phyloP scores from a whole-genome alignment of 1,139 yeast genomes.

The Taiozyma sp. region DNA sequence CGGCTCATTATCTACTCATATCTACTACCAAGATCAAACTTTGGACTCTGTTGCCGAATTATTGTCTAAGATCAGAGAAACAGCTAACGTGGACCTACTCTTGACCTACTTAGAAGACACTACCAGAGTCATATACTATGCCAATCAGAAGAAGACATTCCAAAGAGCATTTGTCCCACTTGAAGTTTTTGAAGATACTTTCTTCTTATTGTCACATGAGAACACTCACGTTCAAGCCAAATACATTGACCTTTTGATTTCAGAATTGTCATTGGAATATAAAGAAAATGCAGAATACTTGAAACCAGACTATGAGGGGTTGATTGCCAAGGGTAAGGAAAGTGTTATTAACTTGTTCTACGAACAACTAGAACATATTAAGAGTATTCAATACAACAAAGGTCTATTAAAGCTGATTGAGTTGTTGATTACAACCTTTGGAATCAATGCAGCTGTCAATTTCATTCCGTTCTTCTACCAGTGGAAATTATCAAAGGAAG shows the following conservation, averaged over 20 bases:
- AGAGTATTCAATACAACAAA: constrained; percentile 25
- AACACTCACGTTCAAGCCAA: constrained; percentile 12
- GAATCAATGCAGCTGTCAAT: constrained; percentile 43
- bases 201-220: constrained; percentile 11
- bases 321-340: constrained; percentile 23
- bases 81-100: constrained; percentile 3
- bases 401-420: constrained; percentile 29
- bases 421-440: constrained; percentile 33
- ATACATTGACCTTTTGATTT: constrained; percentile 15
- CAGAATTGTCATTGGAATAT: constrained; percentile 21
- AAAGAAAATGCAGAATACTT: constrained; percentile 14
- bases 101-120: constrained; percentile 16
- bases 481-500: constrained; percentile 33
- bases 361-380: constrained; percentile 25
- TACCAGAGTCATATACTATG: constrained; percentile 10
- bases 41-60: constrained; percentile 69
- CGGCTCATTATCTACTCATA: constrained; percentile 62
- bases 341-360: constrained; percentile 24
- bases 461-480: constrained; percentile 44
- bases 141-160: constrained; percentile 15
- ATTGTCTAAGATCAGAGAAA: constrained; percentile 26
- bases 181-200: constrained; percentile 20
- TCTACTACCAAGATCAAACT: constrained; percentile 75
- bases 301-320: constrained; percentile 26
- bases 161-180: constrained; percentile 22